Conservation (phyloP, 2,329 filamentous ascomycete species). For the Aureobasidium subglaciale region DNA sequence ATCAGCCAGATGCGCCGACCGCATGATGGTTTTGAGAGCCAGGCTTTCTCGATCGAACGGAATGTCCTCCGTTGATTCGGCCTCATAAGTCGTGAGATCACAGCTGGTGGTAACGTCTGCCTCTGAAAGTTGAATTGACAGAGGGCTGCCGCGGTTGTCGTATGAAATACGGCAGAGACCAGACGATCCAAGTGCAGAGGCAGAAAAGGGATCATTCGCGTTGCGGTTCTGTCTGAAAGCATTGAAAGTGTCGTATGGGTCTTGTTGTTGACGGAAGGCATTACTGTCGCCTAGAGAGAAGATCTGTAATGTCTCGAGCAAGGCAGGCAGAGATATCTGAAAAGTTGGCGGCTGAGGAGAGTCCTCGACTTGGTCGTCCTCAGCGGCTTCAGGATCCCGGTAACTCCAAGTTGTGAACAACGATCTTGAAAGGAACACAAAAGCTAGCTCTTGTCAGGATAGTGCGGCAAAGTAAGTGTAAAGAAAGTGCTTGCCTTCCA, state of each 20-base stretch:
- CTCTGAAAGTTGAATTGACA: slow-evolving; percentile 91
- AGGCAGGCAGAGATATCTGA: slow-evolving; percentile 75
- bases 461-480: slow-evolving; percentile 15
- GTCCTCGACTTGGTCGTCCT: slow-evolving; percentile 31
- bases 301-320: slow-evolving; percentile 92
- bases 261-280: slow-evolving; percentile 26
- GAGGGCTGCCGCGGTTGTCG: slow-evolving; percentile 62
- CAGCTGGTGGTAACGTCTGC: slow-evolving; percentile 88
- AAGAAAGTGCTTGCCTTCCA: slow-evolving; percentile 60
- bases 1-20: slow-evolving; percentile 63
- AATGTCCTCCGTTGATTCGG: slow-evolving; percentile 58
- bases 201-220: slow-evolving; percentile 67
- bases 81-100: slow-evolving; percentile 73
- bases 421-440: slow-evolving; percentile 77
- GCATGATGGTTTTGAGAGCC: slow-evolving; percentile 92
- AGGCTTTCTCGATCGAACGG: slow-evolving; percentile 77
- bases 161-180: slow-evolving; percentile 84
- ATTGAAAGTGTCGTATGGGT: slow-evolving; percentile 32
- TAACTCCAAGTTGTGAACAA: slow-evolving; percentile 83
- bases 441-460: slow-evolving; percentile 39
- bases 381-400: slow-evolving; percentile 42
- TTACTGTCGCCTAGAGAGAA: slow-evolving; percentile 57
- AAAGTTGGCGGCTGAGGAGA: slow-evolving; percentile 53
- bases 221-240: slow-evolving; percentile 31
- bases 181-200: slow-evolving; percentile 72